Base-by-base conservation (phyloP, 2,329 filamentous ascomycete genomes). In the Verticillium nubilum region DNA sequence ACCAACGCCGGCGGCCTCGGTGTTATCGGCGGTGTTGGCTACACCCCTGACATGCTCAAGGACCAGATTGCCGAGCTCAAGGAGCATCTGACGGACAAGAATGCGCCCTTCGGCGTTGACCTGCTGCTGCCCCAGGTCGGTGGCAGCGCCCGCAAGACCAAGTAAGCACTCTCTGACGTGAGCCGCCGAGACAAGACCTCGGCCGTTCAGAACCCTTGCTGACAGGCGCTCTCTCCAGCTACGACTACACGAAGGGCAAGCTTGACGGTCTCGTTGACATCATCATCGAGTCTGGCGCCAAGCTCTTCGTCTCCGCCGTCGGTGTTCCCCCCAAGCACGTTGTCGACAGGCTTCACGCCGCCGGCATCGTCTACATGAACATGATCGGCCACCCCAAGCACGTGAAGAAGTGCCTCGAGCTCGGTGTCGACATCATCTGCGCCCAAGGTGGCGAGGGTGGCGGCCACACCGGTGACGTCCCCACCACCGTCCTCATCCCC, bases 361-460 rank as follows among this genome's bases (percentile, higher is more conserved):
- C 86, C 70, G 93, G 93, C 67, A 85, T 99, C 67, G 84, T 96
- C 67, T 97, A 96, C 84, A 98, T 98, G 95, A 99, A 99, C 88
- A 99, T 99, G 95, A 93, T 99, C 74, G 95, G 95, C 67, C 95
- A 99, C 84, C 94, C 95, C 72, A 99, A 99, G 87, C 95, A 99
- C 80, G 94, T 97, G 64, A 85, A 92, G 78, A 99, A 98, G 84
- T 96, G 92, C 77, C 84, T 99, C 63, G 92, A 94, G 56, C 85
- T 93, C 61, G 95, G 93, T 66, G 91, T 88, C 68, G 95, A 99
- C 77, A 90, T 99, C 70, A 98, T 99, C 80, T 98, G 94, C 81
- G 95, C 95, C 57, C 95, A 99, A 80, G 95, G 95, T 73, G 94
- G 95, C 69, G 95, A 99, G 80, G 95, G 95, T 65, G 95, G 95